Evolutionary conservation across 176 grass and related monocot species (phyloP).

Genomic region (Carex myosuroides): DNA sequence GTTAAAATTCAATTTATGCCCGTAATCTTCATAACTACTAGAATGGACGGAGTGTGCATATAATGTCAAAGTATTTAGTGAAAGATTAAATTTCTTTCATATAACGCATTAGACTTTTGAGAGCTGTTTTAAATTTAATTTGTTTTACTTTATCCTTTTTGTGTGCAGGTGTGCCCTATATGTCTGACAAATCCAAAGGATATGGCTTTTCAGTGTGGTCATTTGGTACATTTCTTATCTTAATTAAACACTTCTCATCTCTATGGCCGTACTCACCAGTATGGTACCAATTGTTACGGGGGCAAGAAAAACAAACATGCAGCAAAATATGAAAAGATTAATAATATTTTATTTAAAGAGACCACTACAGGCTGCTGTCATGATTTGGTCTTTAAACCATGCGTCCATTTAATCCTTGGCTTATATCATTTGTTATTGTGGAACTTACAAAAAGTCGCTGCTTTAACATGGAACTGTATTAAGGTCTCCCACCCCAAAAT

Average conservation of each 20-base stretch:
- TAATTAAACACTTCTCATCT: neutral
- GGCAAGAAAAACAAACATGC: neutral
- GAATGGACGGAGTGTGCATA: neutral
- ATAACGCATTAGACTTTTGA: neutral
- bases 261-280: neutral
- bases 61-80: neutral
- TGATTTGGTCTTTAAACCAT: neutral
- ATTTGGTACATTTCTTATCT: conserved; percentile 56
- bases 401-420: neutral
- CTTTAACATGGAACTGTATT: neutral
- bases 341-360: neutral
- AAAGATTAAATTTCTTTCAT: neutral
- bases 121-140: neutral
- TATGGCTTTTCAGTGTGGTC: conserved; percentile 94
- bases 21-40: neutral
- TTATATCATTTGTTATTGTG: neutral
- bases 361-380: neutral
- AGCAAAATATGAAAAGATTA: neutral
- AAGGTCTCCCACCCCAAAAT: neutral
- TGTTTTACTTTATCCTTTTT: neutral
- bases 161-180: conserved; percentile 72
- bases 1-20: neutral
- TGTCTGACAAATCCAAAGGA: conserved; percentile 90
- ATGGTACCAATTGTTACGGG: neutral
- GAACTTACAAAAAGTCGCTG: neutral